These are phyloP conservation scores for Lodderomyces oxycetoniae DNA, from an alignment of 1,139 yeast species.

Conservation along the genomic window DNA sequence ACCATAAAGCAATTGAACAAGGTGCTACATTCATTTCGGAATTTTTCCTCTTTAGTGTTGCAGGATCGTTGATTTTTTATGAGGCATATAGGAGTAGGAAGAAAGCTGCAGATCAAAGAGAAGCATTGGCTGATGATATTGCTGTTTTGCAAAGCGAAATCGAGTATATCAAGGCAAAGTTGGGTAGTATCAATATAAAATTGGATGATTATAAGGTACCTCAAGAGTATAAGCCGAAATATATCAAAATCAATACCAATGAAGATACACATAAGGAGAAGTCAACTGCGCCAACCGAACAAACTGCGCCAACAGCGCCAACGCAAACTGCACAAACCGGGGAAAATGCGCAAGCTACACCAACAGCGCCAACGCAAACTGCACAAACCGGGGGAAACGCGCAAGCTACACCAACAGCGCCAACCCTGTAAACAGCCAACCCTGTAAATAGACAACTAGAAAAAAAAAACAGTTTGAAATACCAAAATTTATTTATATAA, in stretches of 20 bases:
- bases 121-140: constrained; percentile 65
- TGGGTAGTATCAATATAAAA: constrained; percentile 26
- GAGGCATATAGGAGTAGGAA: constrained; percentile 68
- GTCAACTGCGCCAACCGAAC: too few relatives aligned
- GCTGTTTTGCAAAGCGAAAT: constrained; percentile 65
- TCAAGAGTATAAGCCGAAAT: constrained; percentile 41
- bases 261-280: too few relatives aligned
- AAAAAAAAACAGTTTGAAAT: too few relatives aligned
- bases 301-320: too few relatives aligned
- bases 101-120: constrained; percentile 60
- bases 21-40: constrained; percentile 83
- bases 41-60: constrained; percentile 70
- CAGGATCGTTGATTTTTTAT: constrained; percentile 71
- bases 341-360: too few relatives aligned
- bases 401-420: too few relatives aligned
- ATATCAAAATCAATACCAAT: constrained; percentile 29
- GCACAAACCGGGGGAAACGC: too few relatives aligned
- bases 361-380: too few relatives aligned
- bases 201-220: constrained; percentile 48
- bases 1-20: constrained; percentile 74
- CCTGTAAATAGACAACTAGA: too few relatives aligned
- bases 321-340: too few relatives aligned
- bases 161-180: constrained; percentile 41
- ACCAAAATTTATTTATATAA: too few relatives aligned
- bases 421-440: too few relatives aligned